Percentiles rank a stretch among this genome's conserved stretches.
Conservation (phyloP, 1,284 basidiomycete species). For the Austroboletus novae-zelandiae region DNA sequence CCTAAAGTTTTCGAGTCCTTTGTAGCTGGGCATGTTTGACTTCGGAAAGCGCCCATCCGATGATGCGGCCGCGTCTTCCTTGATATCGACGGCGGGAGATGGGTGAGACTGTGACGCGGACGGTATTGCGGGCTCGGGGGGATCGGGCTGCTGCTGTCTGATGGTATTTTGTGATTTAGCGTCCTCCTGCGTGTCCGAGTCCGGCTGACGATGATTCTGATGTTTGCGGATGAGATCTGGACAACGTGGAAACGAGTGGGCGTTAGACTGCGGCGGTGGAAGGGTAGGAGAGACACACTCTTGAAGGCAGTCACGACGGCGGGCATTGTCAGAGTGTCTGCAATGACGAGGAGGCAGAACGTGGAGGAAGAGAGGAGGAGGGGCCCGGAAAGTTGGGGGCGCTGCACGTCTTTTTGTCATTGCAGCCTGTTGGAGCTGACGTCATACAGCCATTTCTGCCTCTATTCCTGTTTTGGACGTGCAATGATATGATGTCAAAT, state of each 20-base stretch:
- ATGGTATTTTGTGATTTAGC: conserved; percentile 28
- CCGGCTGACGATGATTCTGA: conserved; percentile 46
- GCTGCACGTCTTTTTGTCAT: conserved; percentile 33
- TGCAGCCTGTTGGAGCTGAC: conserved; percentile 32
- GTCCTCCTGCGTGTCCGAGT: conserved; percentile 31
- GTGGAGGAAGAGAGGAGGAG: not conserved
- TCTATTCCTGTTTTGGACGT: conserved; percentile 7
- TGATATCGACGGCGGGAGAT: conserved; percentile 44
- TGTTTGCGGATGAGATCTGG: conserved; percentile 85
- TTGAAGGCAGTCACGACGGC: conserved; percentile 70
- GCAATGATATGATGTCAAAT: conserved; percentile 1
- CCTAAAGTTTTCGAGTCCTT: conserved; percentile 81
- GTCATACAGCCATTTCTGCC: conserved; percentile 22
- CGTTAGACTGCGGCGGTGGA: conserved; percentile 16
- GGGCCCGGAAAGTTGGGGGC: conserved; percentile 8
- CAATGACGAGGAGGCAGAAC: conserved; percentile 3
- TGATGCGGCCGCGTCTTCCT: conserved; percentile 67
- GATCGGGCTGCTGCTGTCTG: conserved; percentile 26
- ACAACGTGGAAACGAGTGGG: conserved; percentile 17
- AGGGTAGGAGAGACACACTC: conserved; percentile 42
- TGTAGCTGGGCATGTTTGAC: conserved; percentile 78
- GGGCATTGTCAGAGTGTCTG: conserved; percentile 23
- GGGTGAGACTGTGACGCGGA: conserved; percentile 23
- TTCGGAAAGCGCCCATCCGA: conserved; percentile 76
- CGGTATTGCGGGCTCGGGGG: conserved; percentile 28